Conservation (phyloP, 2,329 filamentous ascomycete species). For the Fonsecaea monophora region DNA sequence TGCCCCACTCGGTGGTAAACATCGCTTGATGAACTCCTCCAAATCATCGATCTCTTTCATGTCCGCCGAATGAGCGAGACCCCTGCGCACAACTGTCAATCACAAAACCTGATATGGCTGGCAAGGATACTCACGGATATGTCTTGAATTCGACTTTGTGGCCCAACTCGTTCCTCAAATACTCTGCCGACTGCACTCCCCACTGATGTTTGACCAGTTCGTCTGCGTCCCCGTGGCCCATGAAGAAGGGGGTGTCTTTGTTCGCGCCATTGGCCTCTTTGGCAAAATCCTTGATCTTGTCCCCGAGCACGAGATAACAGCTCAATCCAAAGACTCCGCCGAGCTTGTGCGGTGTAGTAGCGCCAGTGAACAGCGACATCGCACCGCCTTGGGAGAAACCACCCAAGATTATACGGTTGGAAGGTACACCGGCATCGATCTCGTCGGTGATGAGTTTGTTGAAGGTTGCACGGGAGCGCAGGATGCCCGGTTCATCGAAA, state of each 20-base stretch:
- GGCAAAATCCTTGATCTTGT: slow-evolving; percentile 66
- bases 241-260: slow-evolving; percentile 80
- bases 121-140: slow-evolving; percentile 66
- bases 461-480: slow-evolving; percentile 75
- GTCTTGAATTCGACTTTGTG: slow-evolving; percentile 77
- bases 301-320: slow-evolving; percentile 76
- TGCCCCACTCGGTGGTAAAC: slow-evolving; percentile 29
- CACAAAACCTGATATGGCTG: neutral
- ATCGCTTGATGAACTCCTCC: slow-evolving; percentile 66
- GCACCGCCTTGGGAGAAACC: slow-evolving; percentile 77
- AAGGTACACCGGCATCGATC: slow-evolving; percentile 78
- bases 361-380: slow-evolving; percentile 79
- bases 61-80: slow-evolving; percentile 77
- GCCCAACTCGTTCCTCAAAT: slow-evolving; percentile 72
- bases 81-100: slow-evolving; percentile 51
- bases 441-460: slow-evolving; percentile 80
- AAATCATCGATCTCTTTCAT: slow-evolving; percentile 82
- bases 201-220: slow-evolving; percentile 72
- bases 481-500: slow-evolving; percentile 71
- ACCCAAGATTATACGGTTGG: slow-evolving; percentile 81
- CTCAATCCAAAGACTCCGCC: slow-evolving; percentile 89
- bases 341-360: slow-evolving; percentile 75
- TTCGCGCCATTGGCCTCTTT: slow-evolving; percentile 63
- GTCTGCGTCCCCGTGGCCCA: slow-evolving; percentile 86
- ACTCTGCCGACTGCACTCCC: slow-evolving; percentile 70